Percentiles rank a stretch among this genome's conserved stretches.
Conservation (phyloP, 2,329 filamentous ascomycete species). For the Venturia pyrina region DNA sequence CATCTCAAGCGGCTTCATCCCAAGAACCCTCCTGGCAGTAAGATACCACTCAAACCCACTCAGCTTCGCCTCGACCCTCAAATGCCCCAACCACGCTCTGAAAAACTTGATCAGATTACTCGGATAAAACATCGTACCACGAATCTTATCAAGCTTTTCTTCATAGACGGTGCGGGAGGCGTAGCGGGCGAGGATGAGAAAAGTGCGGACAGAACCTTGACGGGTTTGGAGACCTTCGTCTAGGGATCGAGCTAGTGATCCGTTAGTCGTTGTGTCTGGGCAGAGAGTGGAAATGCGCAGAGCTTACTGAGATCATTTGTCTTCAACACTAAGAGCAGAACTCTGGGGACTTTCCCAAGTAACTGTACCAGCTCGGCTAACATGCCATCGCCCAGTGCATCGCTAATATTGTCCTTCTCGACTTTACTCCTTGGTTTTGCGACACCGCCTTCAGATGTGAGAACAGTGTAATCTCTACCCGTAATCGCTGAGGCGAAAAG, state of each 20-base stretch:
- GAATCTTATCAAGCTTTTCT: constrained; percentile 45
- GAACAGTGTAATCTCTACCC: constrained; percentile 74
- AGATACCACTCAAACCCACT: constrained; percentile 49
- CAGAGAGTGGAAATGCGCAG: constrained; percentile 5
- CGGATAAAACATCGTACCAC: constrained; percentile 42
- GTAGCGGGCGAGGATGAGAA: constrained; percentile 55
- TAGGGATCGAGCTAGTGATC: constrained; percentile 57
- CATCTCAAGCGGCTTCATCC: constrained; percentile 24
- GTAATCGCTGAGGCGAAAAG: constrained; percentile 96
- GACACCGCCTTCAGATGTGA: constrained; percentile 41
- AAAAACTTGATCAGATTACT: constrained; percentile 42
- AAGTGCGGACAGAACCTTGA: constrained; percentile 50
- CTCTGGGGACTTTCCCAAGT: constrained; percentile 76
- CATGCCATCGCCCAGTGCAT: constrained; percentile 76
- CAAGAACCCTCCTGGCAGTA: constrained; percentile 39
- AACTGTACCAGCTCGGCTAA: constrained; percentile 81
- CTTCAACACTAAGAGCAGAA: constrained; percentile 92
- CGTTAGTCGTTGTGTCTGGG: neutral
- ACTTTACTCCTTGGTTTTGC: constrained; percentile 34
- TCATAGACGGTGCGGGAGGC: constrained; percentile 53
- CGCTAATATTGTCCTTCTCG: constrained; percentile 73
- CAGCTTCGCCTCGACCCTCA: constrained; percentile 48
- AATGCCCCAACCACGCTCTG: constrained; percentile 42
- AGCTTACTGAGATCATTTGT: constrained; percentile 80
- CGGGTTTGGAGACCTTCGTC: constrained; percentile 81